phyloP scores from a whole-genome alignment of 108 stramenopile genomes.

The Fragilaria radians region DNA sequence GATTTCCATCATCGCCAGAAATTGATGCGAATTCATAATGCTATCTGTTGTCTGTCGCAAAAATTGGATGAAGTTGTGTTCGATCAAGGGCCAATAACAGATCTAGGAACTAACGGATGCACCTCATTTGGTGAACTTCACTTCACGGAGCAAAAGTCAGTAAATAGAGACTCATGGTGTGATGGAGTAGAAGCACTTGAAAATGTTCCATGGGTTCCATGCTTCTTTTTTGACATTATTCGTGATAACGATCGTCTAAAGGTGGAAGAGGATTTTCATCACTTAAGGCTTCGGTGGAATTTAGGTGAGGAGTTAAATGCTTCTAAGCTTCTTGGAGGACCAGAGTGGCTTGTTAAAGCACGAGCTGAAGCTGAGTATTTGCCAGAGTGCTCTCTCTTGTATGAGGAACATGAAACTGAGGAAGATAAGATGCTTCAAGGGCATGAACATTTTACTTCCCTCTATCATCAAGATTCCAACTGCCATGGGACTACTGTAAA shows the following conservation, averaged over 20 bases:
- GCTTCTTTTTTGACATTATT: conserved; percentile 8
- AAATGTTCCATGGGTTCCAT: conserved; percentile 29
- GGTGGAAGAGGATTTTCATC: background rate
- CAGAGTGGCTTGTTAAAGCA: conserved; percentile 35
- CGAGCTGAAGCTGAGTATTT: conserved; percentile 31
- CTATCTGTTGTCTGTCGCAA: conserved; percentile 60
- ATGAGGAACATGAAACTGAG: no score
- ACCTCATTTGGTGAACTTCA: conserved; percentile 34
- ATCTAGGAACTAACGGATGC: conserved; percentile 7
- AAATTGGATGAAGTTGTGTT: conserved; percentile 47
- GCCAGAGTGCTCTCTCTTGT: no score
- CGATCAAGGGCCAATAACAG: conserved; percentile 16
- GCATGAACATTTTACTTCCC: no score
- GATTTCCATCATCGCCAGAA: conserved; percentile 61
- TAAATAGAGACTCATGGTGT: background rate
- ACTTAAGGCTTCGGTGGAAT: conserved; percentile 18
- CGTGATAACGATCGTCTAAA: background rate
- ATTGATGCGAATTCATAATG: conserved; percentile 65
- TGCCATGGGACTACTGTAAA: no score
- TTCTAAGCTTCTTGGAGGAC: conserved; percentile 22
- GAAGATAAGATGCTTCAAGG: no score
- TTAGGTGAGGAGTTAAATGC: conserved; percentile 21
- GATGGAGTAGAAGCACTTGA: conserved; percentile 18
- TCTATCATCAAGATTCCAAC: no score
- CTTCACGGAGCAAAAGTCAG: conserved; percentile 12